These are phyloP conservation scores for Fraxinus cuspidata DNA, from an alignment of 257 asterid genomes.

Conservation along the genomic window DNA sequence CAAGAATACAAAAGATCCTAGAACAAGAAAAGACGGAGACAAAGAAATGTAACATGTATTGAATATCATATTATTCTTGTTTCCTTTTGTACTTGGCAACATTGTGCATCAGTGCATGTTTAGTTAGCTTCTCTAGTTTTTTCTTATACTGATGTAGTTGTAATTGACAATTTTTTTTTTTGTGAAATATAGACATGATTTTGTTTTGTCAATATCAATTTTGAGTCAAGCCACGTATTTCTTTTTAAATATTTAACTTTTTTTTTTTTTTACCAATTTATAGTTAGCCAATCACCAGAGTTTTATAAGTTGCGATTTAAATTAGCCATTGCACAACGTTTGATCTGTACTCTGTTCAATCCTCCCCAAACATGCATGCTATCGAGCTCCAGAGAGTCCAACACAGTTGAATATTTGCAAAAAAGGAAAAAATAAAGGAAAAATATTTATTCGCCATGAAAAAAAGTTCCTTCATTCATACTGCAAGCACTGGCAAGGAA, in stretches of 20 bases:
- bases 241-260: too few relatives aligned
- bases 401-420: too few relatives aligned
- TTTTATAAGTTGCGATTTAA: too few relatives aligned
- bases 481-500: neutral
- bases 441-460: constrained; percentile 24
- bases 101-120: neutral
- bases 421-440: too few relatives aligned
- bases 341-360: too few relatives aligned
- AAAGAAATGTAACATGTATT: neutral
- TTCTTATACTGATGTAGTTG: neutral
- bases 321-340: too few relatives aligned
- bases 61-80: neutral
- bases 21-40: neutral
- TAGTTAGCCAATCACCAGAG: too few relatives aligned
- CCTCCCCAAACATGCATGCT: too few relatives aligned
- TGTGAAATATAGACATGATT: neutral
- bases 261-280: too few relatives aligned
- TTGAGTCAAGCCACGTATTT: too few relatives aligned
- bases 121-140: neutral
- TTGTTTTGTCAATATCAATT: too few relatives aligned
- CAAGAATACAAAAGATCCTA: neutral
- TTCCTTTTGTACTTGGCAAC: neutral
- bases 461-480: neutral
- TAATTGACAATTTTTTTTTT: neutral
- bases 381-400: too few relatives aligned